These are phyloP conservation scores for Passiflora organensis DNA, from an alignment of 345 rosid species.

Conservation along the genomic window DNA sequence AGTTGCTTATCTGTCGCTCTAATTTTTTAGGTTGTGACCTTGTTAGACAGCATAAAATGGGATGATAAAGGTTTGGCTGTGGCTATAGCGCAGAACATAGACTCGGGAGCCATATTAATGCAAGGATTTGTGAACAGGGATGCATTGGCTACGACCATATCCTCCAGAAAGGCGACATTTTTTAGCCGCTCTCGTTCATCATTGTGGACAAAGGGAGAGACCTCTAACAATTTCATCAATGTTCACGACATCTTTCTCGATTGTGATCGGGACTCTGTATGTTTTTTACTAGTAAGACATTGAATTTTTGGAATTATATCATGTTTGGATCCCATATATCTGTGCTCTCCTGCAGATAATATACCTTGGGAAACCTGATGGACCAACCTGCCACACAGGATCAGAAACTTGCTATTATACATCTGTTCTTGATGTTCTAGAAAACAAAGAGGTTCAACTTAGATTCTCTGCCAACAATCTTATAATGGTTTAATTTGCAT, in stretches of 20 bases:
- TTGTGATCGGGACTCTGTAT: constrained; percentile 81
- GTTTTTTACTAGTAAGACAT: constrained; percentile 17
- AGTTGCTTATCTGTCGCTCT: not conserved
- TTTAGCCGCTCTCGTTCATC: constrained; percentile 81
- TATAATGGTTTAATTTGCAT: not conserved
- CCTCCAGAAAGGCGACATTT: constrained; percentile 81
- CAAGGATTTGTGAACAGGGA: constrained; percentile 89
- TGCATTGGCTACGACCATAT: constrained; percentile 62
- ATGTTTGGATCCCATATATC: constrained; percentile 1
- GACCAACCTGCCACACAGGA: constrained; percentile 95
- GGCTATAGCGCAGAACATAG: constrained; percentile 90
- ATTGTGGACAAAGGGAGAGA: constrained; percentile 92
- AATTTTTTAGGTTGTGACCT: constrained; percentile 46
- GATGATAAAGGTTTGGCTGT: constrained; percentile 94
- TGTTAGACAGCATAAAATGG: constrained; percentile 81
- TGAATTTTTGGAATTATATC: not conserved
- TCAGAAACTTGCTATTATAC: constrained; percentile 82
- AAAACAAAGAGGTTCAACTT: constrained; percentile 42
- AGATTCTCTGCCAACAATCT: not conserved
- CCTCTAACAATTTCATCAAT: constrained; percentile 78
- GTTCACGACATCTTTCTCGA: constrained; percentile 69
- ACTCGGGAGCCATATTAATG: constrained; percentile 84
- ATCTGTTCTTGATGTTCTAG: constrained; percentile 40
- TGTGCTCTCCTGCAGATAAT: constrained; percentile 51
- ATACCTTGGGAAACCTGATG: constrained; percentile 87